Conservation (phyloP, 768 basidiomycete species). For the Galerina marginata region DNA sequence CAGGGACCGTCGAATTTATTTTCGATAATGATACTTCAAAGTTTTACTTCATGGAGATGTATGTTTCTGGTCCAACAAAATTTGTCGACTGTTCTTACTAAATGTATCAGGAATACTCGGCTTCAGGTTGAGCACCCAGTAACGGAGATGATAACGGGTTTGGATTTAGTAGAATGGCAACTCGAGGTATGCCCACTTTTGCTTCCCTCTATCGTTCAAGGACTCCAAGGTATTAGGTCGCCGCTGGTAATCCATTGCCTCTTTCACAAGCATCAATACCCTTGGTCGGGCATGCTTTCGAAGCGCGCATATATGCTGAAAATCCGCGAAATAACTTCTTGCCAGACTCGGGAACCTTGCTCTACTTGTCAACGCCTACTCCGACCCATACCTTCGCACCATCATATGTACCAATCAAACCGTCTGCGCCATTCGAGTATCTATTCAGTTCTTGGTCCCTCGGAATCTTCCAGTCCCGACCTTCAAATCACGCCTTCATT, state of each 20-base stretch:
- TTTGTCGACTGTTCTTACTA: neutral
- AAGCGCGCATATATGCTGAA: conserved; percentile 95
- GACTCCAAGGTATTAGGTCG: conserved; percentile 55
- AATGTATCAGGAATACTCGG: conserved; percentile 70
- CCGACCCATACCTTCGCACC: conserved; percentile 76
- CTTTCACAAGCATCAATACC: conserved; percentile 79
- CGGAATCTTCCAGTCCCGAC: conserved; percentile 33
- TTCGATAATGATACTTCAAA: conserved; percentile 88
- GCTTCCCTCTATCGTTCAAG: neutral
- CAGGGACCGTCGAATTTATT: conserved; percentile 96
- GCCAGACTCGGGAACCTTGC: conserved; percentile 84
- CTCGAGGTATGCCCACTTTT: conserved; percentile 58
- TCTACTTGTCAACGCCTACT: conserved; percentile 81
- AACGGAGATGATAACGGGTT: conserved; percentile 93
- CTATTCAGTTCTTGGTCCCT: conserved; percentile 34
- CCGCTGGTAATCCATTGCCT: conserved; percentile 86
- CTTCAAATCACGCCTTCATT: conserved; percentile 59
- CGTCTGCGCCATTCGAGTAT: conserved; percentile 26
- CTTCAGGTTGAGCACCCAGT: conserved; percentile 92
- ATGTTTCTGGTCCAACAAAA: conserved; percentile 25
- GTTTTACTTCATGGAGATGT: conserved; percentile 98
- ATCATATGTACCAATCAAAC: conserved; percentile 32
- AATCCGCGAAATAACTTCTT: conserved; percentile 93
- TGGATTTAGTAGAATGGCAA: conserved; percentile 96
- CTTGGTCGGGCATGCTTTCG: conserved; percentile 91